Conservation (phyloP, 83 land plant species). For the Thuja plicata region DNA sequence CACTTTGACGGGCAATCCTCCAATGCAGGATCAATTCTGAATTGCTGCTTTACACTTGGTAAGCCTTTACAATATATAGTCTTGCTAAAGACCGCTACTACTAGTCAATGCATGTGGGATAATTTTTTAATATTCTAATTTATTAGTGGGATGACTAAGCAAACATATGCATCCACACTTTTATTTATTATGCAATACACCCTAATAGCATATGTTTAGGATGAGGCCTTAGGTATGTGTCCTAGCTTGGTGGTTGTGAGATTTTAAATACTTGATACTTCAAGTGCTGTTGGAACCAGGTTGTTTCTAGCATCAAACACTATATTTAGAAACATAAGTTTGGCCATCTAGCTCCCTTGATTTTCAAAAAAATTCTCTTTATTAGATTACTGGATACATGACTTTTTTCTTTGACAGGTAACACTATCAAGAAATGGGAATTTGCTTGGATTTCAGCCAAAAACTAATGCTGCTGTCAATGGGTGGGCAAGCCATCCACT, state of each 20-base stretch:
- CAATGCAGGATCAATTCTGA: too few species aligned
- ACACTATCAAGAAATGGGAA: constrained; percentile 47
- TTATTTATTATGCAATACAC: too few species aligned
- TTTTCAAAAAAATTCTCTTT: not conserved
- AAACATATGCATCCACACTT: too few species aligned
- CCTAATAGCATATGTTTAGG: not conserved
- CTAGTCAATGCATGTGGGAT: too few species aligned
- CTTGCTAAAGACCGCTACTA: too few species aligned
- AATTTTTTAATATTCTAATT: too few species aligned
- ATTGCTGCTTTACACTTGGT: too few species aligned
- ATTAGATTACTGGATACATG: not conserved
- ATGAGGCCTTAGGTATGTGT: not conserved
- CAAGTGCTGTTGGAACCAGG: not conserved
- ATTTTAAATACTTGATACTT: not conserved
- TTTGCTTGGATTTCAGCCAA: constrained; percentile 66
- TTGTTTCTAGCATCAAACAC: not conserved
- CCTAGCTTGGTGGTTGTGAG: not conserved
- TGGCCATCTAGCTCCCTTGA: not conserved
- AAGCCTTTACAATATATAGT: too few species aligned
- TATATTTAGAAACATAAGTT: not conserved
- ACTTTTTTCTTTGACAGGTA: constrained; percentile 34
- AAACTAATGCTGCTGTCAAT: constrained; percentile 56
- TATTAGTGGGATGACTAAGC: too few species aligned
- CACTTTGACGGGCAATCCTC: too few species aligned
- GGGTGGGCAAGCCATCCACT: constrained; percentile 64